A percentile compares a stretch with the other conserved stretches of the same genome.
Evolutionary conservation across 1,139 yeast species (phyloP).

Genomic region (Pichia sp.): DNA sequence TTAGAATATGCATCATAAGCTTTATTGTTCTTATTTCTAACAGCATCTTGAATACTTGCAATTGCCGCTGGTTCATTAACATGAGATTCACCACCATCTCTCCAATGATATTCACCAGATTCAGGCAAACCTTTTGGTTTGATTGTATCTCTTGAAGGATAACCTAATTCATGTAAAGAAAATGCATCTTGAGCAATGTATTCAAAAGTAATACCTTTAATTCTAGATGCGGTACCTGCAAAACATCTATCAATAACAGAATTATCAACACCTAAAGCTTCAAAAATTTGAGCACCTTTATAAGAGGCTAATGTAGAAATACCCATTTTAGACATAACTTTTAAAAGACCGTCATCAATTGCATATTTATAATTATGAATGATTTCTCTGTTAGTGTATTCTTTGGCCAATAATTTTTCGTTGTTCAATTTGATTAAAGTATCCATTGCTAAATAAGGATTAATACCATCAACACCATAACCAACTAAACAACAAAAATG

Average conservation of each 20-base stretch:
- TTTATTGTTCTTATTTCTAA: constrained; percentile 86
- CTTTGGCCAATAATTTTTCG: constrained; percentile 66
- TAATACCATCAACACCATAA: constrained; percentile 94
- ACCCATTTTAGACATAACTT: constrained; percentile 99
- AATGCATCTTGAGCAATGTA: constrained; percentile 95
- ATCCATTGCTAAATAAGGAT: constrained; percentile 91
- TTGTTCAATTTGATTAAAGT: constrained; percentile 77
- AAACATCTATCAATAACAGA: constrained; percentile 93
- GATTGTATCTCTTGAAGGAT: constrained; percentile 67
- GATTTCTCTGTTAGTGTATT: constrained; percentile 51
- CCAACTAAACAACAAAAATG: constrained; percentile 93
- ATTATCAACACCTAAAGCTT: constrained; percentile 92
- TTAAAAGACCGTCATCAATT: constrained; percentile 83
- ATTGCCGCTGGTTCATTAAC: constrained; percentile 92
- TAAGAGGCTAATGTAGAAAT: constrained; percentile 94
- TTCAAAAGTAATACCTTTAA: constrained; percentile 91
- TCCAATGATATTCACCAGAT: constrained; percentile 96
- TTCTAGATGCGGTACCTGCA: constrained; percentile 96
- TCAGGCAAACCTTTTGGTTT: constrained; percentile 78
- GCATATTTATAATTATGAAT: constrained; percentile 75
- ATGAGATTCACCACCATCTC: constrained; percentile 97
- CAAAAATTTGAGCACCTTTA: constrained; percentile 98
- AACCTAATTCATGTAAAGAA: constrained; percentile 88
- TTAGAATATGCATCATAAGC: constrained; percentile 89
- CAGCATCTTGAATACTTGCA: constrained; percentile 95